Base-by-base conservation (phyloP, 495 filamentous ascomycete species). In the Lindgomyces ingoldianus region DNA sequence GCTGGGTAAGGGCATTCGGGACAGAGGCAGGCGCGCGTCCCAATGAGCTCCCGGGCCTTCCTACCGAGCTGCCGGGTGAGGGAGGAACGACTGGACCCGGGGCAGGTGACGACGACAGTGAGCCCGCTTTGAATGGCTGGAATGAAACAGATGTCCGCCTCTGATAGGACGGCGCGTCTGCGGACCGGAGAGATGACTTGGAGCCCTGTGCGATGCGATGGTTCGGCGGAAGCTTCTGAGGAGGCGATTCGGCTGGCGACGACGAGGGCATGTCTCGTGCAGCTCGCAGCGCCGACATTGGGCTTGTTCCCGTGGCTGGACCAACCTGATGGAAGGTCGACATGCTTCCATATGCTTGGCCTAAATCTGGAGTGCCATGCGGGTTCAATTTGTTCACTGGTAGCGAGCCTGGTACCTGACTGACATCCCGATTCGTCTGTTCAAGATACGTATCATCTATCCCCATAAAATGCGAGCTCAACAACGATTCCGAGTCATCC, bases 381-480 rank as follows among this genome's bases (percentile, higher is more conserved):
- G 57, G 26, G 51, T 67, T 53, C 9, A 70, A 2, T 41, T 57
- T 66, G 47, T 74, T 74, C 4, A 81, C 72, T 11, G 89, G 92
- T 53, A 92, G 76, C n/a, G 91, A 96, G 58, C 91, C 91, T 46
- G 88, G 79, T 57, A 91, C 89, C 81, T 79, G 58, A 70, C 73
- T 3, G 75, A 72, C 66, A 55, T 53, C 64, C 2, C 75, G 69
- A 24, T 73, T 71, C 36, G 67, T 21, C 54, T 70, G 47, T 70
- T 63, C 57, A 70, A 96, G 94, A 68, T 88, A 90, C 41, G 89
- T 86, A 71, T 96, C 91, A 69, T 97, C 93, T 16, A 89, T 83
- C 16, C 91, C 91, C 85, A 96, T 93, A 72, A 94, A 91, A n/a
- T 89, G 87, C n/a, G 92, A 96, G 76, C 93, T 96, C 33, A 98